These are phyloP conservation scores for Cyberlindnera suaveolens DNA, from an alignment of 805 yeast genomes.

Conservation along the genomic window DNA sequence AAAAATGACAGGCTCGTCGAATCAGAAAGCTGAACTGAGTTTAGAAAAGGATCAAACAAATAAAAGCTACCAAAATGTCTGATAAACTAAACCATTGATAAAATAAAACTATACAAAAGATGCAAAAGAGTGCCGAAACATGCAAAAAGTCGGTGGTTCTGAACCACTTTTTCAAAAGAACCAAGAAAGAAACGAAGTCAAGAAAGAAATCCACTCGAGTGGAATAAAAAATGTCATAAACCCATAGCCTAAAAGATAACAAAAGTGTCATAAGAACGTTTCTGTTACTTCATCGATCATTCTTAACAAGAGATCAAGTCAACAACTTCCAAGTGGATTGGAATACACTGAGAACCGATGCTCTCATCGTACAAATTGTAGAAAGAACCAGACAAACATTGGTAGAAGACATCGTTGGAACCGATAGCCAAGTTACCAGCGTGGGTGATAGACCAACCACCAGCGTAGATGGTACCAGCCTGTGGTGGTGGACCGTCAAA, in stretches of 20 bases:
- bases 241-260: too few species aligned
- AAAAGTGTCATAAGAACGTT: background rate
- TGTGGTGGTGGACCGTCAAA: conserved; percentile 86
- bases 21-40: too few species aligned
- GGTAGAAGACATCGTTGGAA: conserved; percentile 54
- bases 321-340: conserved; percentile 55
- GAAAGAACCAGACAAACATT: conserved; percentile 71
- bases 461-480: conserved; percentile 67
- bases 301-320: conserved; percentile 47
- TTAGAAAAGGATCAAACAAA: background rate
- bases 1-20: background rate
- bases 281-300: background rate
- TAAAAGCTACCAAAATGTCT: background rate
- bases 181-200: background rate
- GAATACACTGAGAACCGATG: conserved; percentile 55
- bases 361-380: conserved; percentile 70
- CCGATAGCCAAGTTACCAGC: conserved; percentile 62
- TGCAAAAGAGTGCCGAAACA: background rate
- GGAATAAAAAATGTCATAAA: background rate
- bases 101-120: background rate
- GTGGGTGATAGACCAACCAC: conserved; percentile 54
- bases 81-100: background rate
- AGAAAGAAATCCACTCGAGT: background rate
- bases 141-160: background rate
- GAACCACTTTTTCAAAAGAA: background rate